Evolutionary conservation across 305 asterid species (phyloP), one percentile per base, ranked within the genome.

Genomic region (Fraxinus xanthoxyloides): DNA sequence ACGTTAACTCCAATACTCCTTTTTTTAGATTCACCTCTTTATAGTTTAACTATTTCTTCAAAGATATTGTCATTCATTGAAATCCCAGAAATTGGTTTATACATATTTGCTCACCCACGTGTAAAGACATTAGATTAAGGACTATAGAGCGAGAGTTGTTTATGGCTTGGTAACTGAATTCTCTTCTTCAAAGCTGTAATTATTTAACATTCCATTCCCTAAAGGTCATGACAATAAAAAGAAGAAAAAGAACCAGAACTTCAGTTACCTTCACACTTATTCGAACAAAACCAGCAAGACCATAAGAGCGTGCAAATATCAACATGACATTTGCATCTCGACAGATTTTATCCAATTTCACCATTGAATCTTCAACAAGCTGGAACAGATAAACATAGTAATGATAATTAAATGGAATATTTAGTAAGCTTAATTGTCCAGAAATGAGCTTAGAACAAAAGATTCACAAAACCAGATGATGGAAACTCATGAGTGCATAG

Each of bases 251-350:
- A 75, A 15, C 31, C 31, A 30, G 4, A 23, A 56, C 43, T 17
- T 81, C 38, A 82, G 81, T 51, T 90, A 96, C 99, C 98, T 97
- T 93, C 84, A 94, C 94, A 85, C 97, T 91, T 82, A 92, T 93
- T 83, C 99, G 94, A 34, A 92, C 93, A 83, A 92, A 85, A 80
- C 99, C 99, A 83, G 95, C 89, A 72, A 96, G 93, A 82, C 99
- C 98, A 87, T 93, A 93, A 79, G 98, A 97, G 78, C 98, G 98
- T 75, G 98, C 98, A 86, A 91, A 93, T 88, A 97, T 88, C 87
- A 94, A 86, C 84, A 88, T 84, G 87, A 93, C 92, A 89, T 93
- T 94, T 80, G 93, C 95, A 72, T 89, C 93, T 80, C 98, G 93
- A 59, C 99, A 94, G 72, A 94, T 97, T 84, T 84, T 90, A 75